A percentile compares a stretch with the other conserved stretches of the same genome.
These are phyloP conservation scores for Puccinia hordei DNA, from an alignment of 1,284 basidiomycete species.

Conservation along the genomic window DNA sequence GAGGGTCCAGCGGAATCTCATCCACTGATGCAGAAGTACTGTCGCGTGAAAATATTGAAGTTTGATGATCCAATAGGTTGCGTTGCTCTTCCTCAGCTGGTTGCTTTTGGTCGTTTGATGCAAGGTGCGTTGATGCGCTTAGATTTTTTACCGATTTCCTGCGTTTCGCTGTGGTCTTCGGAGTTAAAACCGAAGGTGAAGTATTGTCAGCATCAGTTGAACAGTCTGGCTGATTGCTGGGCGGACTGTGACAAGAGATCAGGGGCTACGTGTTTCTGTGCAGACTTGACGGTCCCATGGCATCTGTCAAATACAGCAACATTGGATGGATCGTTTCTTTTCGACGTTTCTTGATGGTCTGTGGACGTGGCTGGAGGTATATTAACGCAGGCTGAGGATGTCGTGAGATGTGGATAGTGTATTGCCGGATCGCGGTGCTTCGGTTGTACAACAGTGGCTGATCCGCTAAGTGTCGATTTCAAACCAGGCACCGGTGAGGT, in stretches of 20 bases:
- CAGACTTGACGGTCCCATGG: neutral
- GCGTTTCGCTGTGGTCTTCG: constrained; percentile 19
- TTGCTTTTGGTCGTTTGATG: neutral
- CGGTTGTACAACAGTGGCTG: neutral
- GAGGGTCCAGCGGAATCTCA: constrained; percentile 5
- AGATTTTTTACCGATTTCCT: constrained; percentile 12
- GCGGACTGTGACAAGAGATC: neutral
- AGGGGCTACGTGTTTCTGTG: constrained; percentile 1
- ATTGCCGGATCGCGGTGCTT: neutral
- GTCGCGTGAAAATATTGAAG: neutral
- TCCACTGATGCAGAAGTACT: neutral
- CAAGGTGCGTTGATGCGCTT: neutral
- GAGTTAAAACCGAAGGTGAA: neutral
- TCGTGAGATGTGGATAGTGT: too few relatives aligned
- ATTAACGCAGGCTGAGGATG: neutral
- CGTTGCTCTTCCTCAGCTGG: neutral
- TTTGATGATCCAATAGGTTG: neutral
- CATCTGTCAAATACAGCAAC: neutral
- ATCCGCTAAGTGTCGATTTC: neutral
- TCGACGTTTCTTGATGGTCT: neutral
- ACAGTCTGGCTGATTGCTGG: neutral
- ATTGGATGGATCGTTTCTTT: neutral
- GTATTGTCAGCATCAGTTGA: neutral
- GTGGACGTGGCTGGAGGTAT: neutral
- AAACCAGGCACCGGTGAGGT: neutral